Conservation (phyloP, 2,329 filamentous ascomycete species). For the Elsinoe ampelina region DNA sequence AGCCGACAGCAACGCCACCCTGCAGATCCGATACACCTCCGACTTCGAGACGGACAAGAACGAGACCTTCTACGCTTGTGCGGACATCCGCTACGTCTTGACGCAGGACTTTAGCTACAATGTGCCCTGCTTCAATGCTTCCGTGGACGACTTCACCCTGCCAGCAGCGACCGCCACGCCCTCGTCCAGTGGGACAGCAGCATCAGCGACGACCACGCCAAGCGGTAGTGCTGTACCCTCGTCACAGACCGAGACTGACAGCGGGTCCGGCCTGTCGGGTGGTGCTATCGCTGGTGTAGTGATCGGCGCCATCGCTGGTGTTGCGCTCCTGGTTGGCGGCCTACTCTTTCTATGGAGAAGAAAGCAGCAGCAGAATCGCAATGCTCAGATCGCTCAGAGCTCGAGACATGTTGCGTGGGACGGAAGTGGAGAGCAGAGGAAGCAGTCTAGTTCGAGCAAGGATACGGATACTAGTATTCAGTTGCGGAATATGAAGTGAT, state of each 20-base stretch:
- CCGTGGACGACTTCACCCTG: constrained; percentile 28
- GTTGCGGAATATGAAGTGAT: neutral
- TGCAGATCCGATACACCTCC: constrained; percentile 37
- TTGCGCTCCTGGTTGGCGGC: constrained; percentile 13
- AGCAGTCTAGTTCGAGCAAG: constrained; percentile 7
- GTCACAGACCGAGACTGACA: constrained; percentile 8
- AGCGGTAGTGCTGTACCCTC: constrained; percentile 17
- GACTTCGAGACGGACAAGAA: constrained; percentile 34
- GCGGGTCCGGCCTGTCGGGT: constrained; percentile 26
- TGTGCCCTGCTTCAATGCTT: constrained; percentile 41
- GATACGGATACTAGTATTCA: constrained; percentile 7
- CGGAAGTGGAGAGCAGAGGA: constrained; percentile 5
- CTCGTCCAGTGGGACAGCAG: constrained; percentile 14
- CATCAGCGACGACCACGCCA: constrained; percentile 15
- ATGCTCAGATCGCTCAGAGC: neutral
- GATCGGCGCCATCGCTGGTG: constrained; percentile 25
- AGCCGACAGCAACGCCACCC: constrained; percentile 36
- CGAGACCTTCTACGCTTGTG: constrained; percentile 36
- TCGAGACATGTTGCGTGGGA: constrained; percentile 9
- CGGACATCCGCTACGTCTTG: constrained; percentile 38
- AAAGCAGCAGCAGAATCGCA: neutral
- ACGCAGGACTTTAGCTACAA: constrained; percentile 32
- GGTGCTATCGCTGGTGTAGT: constrained; percentile 38
- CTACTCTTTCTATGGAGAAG: neutral
- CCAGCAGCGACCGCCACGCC: constrained; percentile 19